Percentiles rank a stretch among this genome's conserved stretches.
Evolutionary conservation across 495 filamentous ascomycete genomes (phyloP).

Genomic region (Daldinia decipiens): DNA sequence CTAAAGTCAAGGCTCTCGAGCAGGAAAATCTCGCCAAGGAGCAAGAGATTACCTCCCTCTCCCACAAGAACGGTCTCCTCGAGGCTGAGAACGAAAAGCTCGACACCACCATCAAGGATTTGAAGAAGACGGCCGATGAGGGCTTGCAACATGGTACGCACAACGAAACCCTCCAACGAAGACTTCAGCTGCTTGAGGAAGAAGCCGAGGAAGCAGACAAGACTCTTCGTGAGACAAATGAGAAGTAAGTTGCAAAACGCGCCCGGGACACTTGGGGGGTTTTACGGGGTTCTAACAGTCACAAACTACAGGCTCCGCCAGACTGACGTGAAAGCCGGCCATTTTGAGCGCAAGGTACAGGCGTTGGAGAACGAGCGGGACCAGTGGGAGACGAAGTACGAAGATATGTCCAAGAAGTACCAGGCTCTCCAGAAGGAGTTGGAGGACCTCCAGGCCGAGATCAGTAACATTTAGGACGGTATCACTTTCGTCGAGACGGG

Average conservation of each 20-base stretch:
- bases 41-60: slow-evolving; percentile 94
- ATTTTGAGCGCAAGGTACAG: slow-evolving; percentile 99
- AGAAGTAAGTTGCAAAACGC: slow-evolving; percentile 76
- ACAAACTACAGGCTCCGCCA: slow-evolving; percentile 79
- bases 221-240: slow-evolving; percentile 94
- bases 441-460: slow-evolving; percentile 85
- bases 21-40: slow-evolving; percentile 96
- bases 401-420: slow-evolving; percentile 94
- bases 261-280: background rate
- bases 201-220: slow-evolving; percentile 95
- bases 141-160: slow-evolving; percentile 79
- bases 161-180: slow-evolving; percentile 88
- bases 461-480: slow-evolving; percentile 82
- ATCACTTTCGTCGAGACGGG: slow-evolving; percentile 34
- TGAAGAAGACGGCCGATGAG: slow-evolving; percentile 80
- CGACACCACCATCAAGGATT: slow-evolving; percentile 76
- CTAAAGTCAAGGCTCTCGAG: slow-evolving; percentile 87
- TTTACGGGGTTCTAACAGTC: slow-evolving; percentile 44
- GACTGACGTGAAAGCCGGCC: slow-evolving; percentile 98
- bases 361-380: slow-evolving; percentile 89
- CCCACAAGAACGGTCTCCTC: slow-evolving; percentile 90
- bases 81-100: slow-evolving; percentile 91
- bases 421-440: slow-evolving; percentile 86
- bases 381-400: slow-evolving; percentile 95
- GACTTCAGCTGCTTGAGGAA: slow-evolving; percentile 94